Conservation (phyloP, 2,329 filamentous ascomycete genomes). For the Remersonia thermophila region DNA sequence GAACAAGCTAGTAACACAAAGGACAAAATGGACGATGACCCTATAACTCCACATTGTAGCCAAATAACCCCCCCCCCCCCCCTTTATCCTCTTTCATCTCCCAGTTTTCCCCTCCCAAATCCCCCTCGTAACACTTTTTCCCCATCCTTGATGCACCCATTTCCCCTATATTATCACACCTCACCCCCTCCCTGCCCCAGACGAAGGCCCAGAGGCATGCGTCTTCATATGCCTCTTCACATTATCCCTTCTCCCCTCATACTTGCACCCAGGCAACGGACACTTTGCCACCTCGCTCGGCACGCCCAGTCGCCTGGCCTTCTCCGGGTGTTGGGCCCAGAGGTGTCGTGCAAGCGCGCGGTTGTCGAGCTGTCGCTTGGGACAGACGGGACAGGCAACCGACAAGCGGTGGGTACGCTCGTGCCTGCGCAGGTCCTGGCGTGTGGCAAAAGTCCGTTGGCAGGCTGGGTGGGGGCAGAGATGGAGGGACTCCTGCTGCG, state of each 20-base stretch:
- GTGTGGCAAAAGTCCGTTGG: conserved; percentile 3
- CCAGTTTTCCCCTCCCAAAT: too few relatives aligned
- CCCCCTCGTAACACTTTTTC: too few relatives aligned
- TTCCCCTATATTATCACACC: too few relatives aligned
- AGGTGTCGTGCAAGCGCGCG: conserved; percentile 15
- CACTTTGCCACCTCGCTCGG: conserved; percentile 9
- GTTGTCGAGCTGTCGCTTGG: conserved; percentile 10
- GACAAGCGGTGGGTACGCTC: conserved; percentile 12
- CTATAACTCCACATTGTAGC: too few relatives aligned
- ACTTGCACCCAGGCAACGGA: conserved; percentile 8
- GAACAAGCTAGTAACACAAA: too few relatives aligned
- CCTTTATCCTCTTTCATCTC: too few relatives aligned
- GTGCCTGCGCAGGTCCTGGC: conserved; percentile 10
- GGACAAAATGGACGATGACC: too few relatives aligned
- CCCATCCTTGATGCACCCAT: too few relatives aligned
- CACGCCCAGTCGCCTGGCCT: conserved; percentile 7
- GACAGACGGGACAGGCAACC: conserved; percentile 6
- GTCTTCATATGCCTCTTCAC: conserved; percentile 8
- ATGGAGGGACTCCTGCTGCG: not conserved
- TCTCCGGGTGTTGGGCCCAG: conserved; percentile 12
- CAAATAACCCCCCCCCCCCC: too few relatives aligned
- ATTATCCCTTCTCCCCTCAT: conserved; percentile 15
- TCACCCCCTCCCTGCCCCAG: too few relatives aligned
- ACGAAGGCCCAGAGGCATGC: conserved; percentile 1
- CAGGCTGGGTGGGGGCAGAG: conserved; percentile 7